phyloP scores from a whole-genome alignment of 495 filamentous ascomycete species.

The Penicillium pulvis region DNA sequence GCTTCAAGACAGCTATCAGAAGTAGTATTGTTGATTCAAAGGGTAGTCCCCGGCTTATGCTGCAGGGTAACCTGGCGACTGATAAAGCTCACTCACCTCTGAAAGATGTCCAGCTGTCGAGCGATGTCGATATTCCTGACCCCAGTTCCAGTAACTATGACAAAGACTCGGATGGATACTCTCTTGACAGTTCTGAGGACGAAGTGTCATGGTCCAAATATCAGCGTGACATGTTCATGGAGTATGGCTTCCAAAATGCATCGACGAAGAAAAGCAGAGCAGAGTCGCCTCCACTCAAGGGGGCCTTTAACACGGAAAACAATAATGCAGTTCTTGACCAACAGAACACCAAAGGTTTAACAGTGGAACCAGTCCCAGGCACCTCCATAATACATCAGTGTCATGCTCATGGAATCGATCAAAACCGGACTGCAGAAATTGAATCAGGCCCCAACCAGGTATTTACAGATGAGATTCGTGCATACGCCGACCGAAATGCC shows the following conservation, averaged over 20 bases:
- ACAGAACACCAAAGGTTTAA: too few species aligned
- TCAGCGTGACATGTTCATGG: conserved; percentile 27
- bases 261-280: conserved; percentile 1
- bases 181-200: conserved; percentile 5
- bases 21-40: conserved; percentile 32
- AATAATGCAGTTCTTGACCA: neutral
- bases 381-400: neutral
- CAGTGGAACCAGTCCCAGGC: neutral
- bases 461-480: neutral
- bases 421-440: neutral
- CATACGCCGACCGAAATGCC: neutral
- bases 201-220: conserved; percentile 21
- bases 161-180: conserved; percentile 7
- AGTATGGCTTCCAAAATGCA: conserved; percentile 23
- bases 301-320: too few species aligned
- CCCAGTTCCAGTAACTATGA: conserved; percentile 15
- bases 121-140: neutral
- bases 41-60: conserved; percentile 31
- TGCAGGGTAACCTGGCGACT: neutral
- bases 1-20: conserved; percentile 5
- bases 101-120: conserved; percentile 7
- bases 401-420: neutral
- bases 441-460: neutral
- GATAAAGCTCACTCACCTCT: neutral
- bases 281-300: neutral